Percentiles rank a stretch among this genome's conserved stretches.
Conservation (phyloP, 2,329 filamentous ascomycete genomes). For the Phialocephala subalpina region DNA sequence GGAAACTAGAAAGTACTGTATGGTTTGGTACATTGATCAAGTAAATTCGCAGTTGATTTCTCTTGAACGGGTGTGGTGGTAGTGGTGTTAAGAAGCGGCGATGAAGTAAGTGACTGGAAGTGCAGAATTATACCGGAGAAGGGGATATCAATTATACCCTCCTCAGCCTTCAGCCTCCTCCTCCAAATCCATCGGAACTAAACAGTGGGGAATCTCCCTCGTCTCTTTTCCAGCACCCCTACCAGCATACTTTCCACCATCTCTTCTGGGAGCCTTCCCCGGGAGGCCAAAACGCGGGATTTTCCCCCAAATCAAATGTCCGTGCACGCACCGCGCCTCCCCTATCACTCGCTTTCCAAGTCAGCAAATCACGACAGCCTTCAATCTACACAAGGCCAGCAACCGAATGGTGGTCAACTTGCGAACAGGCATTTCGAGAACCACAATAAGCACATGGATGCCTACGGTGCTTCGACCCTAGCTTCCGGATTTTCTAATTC, state of each 20-base stretch:
- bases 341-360: neutral
- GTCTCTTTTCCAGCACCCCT: no score
- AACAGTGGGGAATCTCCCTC: no score
- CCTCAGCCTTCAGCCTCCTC: no score
- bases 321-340: neutral
- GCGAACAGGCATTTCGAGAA: neutral
- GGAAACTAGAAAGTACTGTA: neutral
- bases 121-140: no score
- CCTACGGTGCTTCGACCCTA: neutral
- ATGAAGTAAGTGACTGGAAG: no score
- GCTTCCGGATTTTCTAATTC: neutral
- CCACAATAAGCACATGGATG: neutral
- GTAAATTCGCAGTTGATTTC: neutral
- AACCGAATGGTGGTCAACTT: constrained; percentile 5
- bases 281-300: neutral
- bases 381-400: neutral
- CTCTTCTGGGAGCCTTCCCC: neutral
- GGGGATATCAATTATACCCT: no score
- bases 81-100: no score
- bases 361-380: neutral
- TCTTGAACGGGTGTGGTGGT: no score
- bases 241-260: neutral
- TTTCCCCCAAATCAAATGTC: neutral
- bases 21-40: constrained; percentile 1
- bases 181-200: no score